Conservation (phyloP, 805 yeast genomes). For the baker's yeast (Saccharomyces cerevisiae) region DNA sequence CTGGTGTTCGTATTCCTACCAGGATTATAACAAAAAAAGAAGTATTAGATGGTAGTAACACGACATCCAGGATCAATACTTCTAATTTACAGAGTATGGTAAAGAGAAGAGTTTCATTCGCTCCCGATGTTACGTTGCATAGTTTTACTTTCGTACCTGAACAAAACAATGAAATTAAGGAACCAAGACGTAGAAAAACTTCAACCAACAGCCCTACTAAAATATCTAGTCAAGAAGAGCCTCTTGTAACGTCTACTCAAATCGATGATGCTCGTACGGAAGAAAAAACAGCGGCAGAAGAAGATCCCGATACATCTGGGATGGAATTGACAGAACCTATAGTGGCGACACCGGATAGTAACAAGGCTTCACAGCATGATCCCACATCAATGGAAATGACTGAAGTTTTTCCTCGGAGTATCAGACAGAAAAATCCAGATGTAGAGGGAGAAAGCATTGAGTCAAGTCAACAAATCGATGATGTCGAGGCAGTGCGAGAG, state of each 20-base stretch:
- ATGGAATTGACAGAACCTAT: slow-evolving; percentile 10
- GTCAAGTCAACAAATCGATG: not conserved
- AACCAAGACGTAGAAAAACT: slow-evolving; percentile 16
- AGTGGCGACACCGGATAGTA: not conserved
- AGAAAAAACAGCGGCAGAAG: not conserved
- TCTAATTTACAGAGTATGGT: slow-evolving; percentile 10
- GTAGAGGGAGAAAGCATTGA: not conserved
- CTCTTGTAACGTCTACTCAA: not conserved
- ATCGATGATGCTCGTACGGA: not conserved
- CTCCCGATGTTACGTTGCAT: slow-evolving; percentile 64
- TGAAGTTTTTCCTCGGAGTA: not conserved
- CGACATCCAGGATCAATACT: slow-evolving; percentile 24
- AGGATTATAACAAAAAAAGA: slow-evolving; percentile 7
- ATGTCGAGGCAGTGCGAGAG: not conserved
- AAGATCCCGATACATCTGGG: not conserved
- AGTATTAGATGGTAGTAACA: slow-evolving; percentile 20
- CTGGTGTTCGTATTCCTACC: slow-evolving; percentile 1
- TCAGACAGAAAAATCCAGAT: not conserved
- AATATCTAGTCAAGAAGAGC: not conserved
- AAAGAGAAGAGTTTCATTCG: slow-evolving; percentile 61
- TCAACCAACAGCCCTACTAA: not conserved
- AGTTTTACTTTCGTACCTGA: slow-evolving; percentile 38
- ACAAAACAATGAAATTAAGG: slow-evolving; percentile 7
- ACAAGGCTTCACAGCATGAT: not conserved
- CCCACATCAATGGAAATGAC: slow-evolving; percentile 12